A percentile compares a stretch with the other conserved stretches of the same genome.
Evolutionary conservation across 306 rosid species (phyloP).

Genomic region (Quercus dentata): DNA sequence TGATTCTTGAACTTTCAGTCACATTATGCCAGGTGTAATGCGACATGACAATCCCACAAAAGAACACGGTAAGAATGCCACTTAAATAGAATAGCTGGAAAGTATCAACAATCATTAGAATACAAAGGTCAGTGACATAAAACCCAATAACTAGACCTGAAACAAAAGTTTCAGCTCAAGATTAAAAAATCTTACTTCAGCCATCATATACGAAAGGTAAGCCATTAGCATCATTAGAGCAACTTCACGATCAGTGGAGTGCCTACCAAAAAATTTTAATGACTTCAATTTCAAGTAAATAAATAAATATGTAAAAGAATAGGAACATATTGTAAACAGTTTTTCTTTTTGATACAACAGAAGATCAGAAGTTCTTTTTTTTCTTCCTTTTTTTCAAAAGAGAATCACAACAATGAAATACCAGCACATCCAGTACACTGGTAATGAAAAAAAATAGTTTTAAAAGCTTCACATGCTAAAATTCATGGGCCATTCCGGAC

Average conservation of each 20-base stretch:
- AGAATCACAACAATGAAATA: not conserved
- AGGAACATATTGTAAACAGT: not conserved
- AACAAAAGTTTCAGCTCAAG: slow-evolving; percentile 4
- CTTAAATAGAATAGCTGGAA: slow-evolving; percentile 45
- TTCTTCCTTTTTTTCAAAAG: not conserved
- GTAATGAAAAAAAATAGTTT: not conserved
- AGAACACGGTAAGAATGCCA: slow-evolving; percentile 64
- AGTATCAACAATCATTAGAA: slow-evolving; percentile 15
- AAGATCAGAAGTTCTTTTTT: not conserved
- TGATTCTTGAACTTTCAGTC: slow-evolving; percentile 44
- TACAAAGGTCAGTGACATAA: not conserved
- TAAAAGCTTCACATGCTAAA: not conserved
- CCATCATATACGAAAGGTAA: slow-evolving; percentile 53
- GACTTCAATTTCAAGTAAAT: not conserved
- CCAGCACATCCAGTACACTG: not conserved
- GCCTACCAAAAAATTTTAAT: slow-evolving; percentile 30
- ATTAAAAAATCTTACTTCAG: slow-evolving; percentile 41
- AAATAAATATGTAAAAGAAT: not conserved
- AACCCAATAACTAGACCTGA: not conserved
- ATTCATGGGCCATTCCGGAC: not conserved
- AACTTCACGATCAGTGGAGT: slow-evolving; percentile 60
- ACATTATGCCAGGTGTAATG: slow-evolving; percentile 61
- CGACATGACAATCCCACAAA: slow-evolving; percentile 67
- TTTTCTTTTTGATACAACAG: not conserved
- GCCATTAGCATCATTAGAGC: slow-evolving; percentile 65